These are phyloP conservation scores for Urostyla sp. DNA, from an alignment of 73 alveolate species.

Conservation along the genomic window DNA sequence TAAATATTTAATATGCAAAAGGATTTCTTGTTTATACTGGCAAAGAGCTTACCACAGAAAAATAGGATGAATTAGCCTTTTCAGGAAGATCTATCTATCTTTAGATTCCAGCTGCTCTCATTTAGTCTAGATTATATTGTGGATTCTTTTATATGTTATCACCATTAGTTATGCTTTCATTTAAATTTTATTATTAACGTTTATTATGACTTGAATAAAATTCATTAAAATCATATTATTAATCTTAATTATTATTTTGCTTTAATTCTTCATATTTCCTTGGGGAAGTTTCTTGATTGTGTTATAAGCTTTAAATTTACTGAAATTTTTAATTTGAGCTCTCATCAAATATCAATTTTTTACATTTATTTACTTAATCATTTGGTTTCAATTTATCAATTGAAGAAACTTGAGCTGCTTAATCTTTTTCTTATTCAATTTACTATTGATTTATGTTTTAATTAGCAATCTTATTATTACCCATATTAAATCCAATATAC, in stretches of 20 bases:
- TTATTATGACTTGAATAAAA: neutral
- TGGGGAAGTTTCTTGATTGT: neutral
- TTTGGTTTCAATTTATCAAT: no score
- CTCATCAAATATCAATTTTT: no score
- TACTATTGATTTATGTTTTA: neutral
- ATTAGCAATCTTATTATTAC: no score
- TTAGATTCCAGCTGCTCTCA: slow-evolving; percentile 35
- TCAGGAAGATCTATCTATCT: slow-evolving; percentile 4
- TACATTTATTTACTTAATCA: no score
- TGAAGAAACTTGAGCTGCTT: no score
- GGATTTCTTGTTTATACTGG: slow-evolving; percentile 5
- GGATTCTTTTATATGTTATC: neutral
- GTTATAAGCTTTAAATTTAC: no score
- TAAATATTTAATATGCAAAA: neutral
- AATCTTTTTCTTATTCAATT: neutral
- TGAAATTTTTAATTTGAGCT: no score
- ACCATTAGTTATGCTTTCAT: neutral
- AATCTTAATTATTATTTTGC: neutral
- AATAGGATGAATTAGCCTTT: neutral
- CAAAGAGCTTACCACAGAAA: neutral
- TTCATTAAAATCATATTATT: slow-evolving; percentile 13
- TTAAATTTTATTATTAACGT: neutral
- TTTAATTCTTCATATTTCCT: neutral
- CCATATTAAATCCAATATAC: slow-evolving; percentile 17
- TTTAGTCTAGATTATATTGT: neutral